phyloP scores from a whole-genome alignment of 2,329 filamentous ascomycete genomes.

The Aspergillus sergii region DNA sequence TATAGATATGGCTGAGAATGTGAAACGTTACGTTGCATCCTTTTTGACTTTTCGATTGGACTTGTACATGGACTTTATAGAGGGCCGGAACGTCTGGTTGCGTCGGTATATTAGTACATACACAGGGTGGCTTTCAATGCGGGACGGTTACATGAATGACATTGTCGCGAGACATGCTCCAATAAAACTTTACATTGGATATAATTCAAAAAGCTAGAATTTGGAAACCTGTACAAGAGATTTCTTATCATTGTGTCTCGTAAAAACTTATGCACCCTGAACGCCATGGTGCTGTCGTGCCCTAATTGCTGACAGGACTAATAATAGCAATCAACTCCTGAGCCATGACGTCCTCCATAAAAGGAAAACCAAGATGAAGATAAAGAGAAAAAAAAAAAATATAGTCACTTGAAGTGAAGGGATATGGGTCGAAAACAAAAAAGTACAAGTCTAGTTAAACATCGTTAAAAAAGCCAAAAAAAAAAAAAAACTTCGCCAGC shows the following conservation, averaged over 20 bases:
- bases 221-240: background rate
- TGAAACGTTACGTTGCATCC: background rate
- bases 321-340: slow-evolving; percentile 24
- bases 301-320: slow-evolving; percentile 18
- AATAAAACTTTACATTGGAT: background rate
- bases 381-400: slow-evolving; percentile 17
- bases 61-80: slow-evolving; percentile 13
- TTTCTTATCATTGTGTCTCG: background rate
- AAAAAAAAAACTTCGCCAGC: slow-evolving; percentile 18
- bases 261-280: slow-evolving; percentile 20
- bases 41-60: slow-evolving; percentile 1
- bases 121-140: background rate
- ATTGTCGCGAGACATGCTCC: background rate
- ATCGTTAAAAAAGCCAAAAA: slow-evolving; percentile 16
- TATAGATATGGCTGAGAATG: slow-evolving; percentile 26
- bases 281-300: slow-evolving; percentile 26
- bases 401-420: slow-evolving; percentile 6
- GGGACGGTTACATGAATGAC: background rate
- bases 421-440: slow-evolving; percentile 6
- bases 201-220: slow-evolving; percentile 1
- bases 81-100: background rate
- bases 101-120: background rate
- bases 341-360: slow-evolving; percentile 17
- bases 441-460: slow-evolving; percentile 21
- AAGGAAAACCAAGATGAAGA: slow-evolving; percentile 7